phyloP scores from a whole-genome alignment of 2,329 filamentous ascomycete species.

The Rhinocladiella mackenziei region DNA sequence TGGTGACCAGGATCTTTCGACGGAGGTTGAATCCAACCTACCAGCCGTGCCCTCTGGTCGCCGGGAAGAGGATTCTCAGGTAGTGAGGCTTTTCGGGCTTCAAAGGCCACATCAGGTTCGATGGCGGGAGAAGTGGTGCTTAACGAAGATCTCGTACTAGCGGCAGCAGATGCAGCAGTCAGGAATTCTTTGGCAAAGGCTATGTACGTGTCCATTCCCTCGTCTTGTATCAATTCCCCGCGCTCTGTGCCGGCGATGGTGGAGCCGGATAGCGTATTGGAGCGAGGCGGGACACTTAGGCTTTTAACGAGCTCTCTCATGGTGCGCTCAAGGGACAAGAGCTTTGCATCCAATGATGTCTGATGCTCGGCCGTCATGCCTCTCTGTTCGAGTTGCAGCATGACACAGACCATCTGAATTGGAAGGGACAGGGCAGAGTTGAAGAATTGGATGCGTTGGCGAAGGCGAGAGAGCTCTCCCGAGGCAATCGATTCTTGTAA shows the following conservation, averaged over 20 bases:
- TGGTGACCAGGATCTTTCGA: not conserved
- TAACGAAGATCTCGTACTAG: constrained; percentile 24
- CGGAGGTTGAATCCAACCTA: constrained; percentile 16
- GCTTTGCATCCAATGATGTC: constrained; percentile 15
- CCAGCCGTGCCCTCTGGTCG: constrained; percentile 10
- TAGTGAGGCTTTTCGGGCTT: not conserved
- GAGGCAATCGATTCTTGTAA: constrained; percentile 21
- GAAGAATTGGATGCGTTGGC: constrained; percentile 27
- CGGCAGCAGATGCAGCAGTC: constrained; percentile 25
- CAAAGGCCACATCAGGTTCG: constrained; percentile 8
- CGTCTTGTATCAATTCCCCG: constrained; percentile 4
- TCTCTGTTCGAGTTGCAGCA: constrained; percentile 27
- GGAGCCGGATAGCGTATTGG: constrained; percentile 11
- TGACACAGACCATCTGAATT: constrained; percentile 28
- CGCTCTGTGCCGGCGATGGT: constrained; percentile 12
- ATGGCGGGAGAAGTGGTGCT: constrained; percentile 21
- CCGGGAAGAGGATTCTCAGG: constrained; percentile 1
- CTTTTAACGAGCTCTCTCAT: constrained; percentile 14
- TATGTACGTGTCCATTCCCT: constrained; percentile 25
- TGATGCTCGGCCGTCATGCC: constrained; percentile 22
- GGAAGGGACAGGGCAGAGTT: constrained; percentile 24
- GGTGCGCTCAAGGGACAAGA: constrained; percentile 14
- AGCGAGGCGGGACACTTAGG: constrained; percentile 7
- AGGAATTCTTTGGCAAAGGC: constrained; percentile 26
- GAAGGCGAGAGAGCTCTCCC: constrained; percentile 27